Base-by-base conservation (phyloP, 208 protist genomes). In the Spongospora subterranea region DNA sequence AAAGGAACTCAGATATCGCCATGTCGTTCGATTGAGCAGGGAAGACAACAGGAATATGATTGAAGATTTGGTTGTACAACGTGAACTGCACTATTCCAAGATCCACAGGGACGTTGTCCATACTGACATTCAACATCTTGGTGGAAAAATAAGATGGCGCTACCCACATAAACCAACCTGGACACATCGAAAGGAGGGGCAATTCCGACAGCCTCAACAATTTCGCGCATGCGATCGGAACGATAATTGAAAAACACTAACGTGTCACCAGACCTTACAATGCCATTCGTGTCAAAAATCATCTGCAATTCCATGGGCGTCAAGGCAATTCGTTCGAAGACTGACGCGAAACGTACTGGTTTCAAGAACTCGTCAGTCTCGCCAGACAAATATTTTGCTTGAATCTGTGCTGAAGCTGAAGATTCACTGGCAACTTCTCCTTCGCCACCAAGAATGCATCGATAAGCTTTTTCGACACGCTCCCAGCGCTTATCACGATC, bases 321-420 rank as follows among this genome's bases (percentile, higher is more conserved):
- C 17, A 82, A 43, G 13, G n/a, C 71, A 82, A 40, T 13, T 40
- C 6, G 71, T 43, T 82, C 35, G 17, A 20, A 45, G n/a, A 82
- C 71, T 6, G 6, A 29, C 29, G 29, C 20, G 17, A 29, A 17
- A 65, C 88, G n/a, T 43, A 93, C 54, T 29, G 93, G 93, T 89
- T 92, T 94, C 32, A 94, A 66, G 64, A 94, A 94, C 90, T 94
- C 93, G 64, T 94, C 93, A 35, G 91, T 94, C 43, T 93, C 89
- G 46, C 50, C 54, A 20, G 38, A 17, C 6, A 0, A 88, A 77
- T 93, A 89, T 13, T 65, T 77, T 17, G 39, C 54, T 50, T 92
- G 29, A 50, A 94, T 41, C 0, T 41, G 0, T 40, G 17, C 45
- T 29, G 71, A 46, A 29, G 45, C 13, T 1, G 11, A 39, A 39